These are phyloP conservation scores for Fragilaria crotonensis DNA, from an alignment of 108 stramenopile species.

Conservation along the genomic window DNA sequence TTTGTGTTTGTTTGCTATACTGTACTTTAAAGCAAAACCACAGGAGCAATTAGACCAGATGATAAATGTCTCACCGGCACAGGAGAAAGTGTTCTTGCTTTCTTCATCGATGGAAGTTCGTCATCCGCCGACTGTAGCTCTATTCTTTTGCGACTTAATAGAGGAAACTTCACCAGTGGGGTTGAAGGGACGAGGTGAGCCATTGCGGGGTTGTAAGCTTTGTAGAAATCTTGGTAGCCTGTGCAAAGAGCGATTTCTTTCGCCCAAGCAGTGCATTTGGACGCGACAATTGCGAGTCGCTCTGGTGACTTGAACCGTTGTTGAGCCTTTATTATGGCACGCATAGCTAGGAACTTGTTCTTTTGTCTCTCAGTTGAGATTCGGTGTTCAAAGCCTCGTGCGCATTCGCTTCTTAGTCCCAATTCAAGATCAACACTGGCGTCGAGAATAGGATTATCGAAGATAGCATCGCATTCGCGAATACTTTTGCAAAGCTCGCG, in stretches of 20 bases:
- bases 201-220: background rate
- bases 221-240: background rate
- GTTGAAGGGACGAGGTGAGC: background rate
- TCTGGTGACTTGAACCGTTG: conserved; percentile 15
- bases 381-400: conserved; percentile 30
- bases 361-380: conserved; percentile 25
- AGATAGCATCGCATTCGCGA: conserved; percentile 2
- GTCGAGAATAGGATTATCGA: background rate
- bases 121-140: background rate
- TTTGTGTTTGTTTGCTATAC: too few species aligned
- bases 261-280: conserved; percentile 20
- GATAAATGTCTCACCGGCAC: background rate
- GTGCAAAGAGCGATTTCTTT: conserved; percentile 15
- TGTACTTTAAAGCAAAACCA: too few species aligned
- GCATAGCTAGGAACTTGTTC: conserved; percentile 21
- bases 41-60: too few species aligned
- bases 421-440: background rate
- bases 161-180: background rate
- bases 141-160: background rate
- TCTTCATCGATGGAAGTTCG: background rate
- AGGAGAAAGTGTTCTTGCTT: background rate
- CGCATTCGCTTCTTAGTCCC: background rate
- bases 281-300: conserved; percentile 17
- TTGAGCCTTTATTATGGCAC: conserved; percentile 22
- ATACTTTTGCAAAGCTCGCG: conserved; percentile 17